These are phyloP conservation scores for Vittaforma corneae DNA, from an alignment of 371 early-diverging fungal genomes.

Conservation along the genomic window DNA sequence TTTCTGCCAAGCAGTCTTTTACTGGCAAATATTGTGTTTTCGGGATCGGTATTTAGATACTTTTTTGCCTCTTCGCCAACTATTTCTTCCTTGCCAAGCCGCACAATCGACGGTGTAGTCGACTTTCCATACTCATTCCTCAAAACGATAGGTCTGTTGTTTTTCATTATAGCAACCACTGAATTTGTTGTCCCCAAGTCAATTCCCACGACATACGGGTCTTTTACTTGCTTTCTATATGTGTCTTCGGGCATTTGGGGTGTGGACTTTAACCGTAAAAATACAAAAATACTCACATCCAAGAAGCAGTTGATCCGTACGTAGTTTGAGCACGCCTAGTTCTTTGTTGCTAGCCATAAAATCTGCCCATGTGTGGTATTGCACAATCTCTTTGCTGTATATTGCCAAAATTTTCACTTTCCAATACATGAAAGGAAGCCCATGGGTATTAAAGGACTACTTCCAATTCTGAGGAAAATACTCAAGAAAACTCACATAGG, in stretches of 20 bases:
- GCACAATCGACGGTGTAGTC: constrained; percentile 90
- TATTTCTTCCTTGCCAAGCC: constrained; percentile 60
- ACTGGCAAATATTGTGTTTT: constrained; percentile 78
- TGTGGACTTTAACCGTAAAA: too few relatives aligned
- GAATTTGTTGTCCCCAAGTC: constrained; percentile 99
- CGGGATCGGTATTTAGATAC: constrained; percentile 74
- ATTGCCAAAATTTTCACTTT: too few relatives aligned
- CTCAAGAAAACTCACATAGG: constrained; percentile 35
- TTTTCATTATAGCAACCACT: constrained; percentile 89
- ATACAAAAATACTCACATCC: too few relatives aligned
- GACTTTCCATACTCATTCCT: constrained; percentile 84
- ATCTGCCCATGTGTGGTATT: too few relatives aligned
- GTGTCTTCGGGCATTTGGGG: too few relatives aligned
- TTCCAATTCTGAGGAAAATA: constrained; percentile 54
- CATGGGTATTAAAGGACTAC: constrained; percentile 59
- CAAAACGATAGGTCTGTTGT: constrained; percentile 82
- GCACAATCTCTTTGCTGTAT: too few relatives aligned
- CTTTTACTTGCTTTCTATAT: constrained; percentile 12
- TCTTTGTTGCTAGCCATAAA: too few relatives aligned
- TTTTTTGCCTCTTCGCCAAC: constrained; percentile 89
- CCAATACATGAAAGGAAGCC: too few relatives aligned
- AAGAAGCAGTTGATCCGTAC: too few relatives aligned
- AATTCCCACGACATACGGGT: constrained; percentile 70
- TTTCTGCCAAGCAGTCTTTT: constrained; percentile 89
- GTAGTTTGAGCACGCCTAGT: too few relatives aligned